Conservation (phyloP, 176 grass and related monocot genomes). For the Musa itinerans region DNA sequence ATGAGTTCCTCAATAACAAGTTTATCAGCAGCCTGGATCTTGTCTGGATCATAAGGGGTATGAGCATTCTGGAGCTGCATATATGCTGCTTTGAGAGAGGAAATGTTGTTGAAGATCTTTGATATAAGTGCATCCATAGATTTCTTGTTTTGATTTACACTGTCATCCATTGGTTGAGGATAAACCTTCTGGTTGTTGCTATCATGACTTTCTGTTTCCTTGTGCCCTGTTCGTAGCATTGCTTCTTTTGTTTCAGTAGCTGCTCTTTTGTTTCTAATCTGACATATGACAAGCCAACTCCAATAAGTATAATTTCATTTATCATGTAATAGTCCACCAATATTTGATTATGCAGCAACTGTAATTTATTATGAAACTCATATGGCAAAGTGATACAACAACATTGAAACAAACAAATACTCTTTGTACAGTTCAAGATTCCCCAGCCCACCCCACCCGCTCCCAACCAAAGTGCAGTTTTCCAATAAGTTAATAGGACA, state of each 20-base stretch:
- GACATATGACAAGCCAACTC: neutral
- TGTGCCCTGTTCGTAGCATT: slow-evolving; percentile 33
- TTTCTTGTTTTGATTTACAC: slow-evolving; percentile 53
- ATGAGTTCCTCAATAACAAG: slow-evolving; percentile 92
- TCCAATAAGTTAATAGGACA: too few relatives aligned
- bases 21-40: slow-evolving; percentile 77
- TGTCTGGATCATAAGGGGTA: slow-evolving; percentile 88
- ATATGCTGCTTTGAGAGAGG: slow-evolving; percentile 84
- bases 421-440: too few relatives aligned
- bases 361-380: neutral
- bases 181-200: slow-evolving; percentile 87
- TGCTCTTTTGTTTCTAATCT: neutral
- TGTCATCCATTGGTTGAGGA: slow-evolving; percentile 87
- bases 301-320: neutral
- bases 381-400: neutral
- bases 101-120: slow-evolving; percentile 84
- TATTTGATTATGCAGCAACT: neutral
- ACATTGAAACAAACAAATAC: too few relatives aligned
- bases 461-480: too few relatives aligned
- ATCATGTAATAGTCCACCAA: neutral
- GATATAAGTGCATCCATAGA: slow-evolving; percentile 60
- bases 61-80: slow-evolving; percentile 94
- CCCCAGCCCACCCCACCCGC: too few relatives aligned
- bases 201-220: slow-evolving; percentile 55
- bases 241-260: slow-evolving; percentile 2